Conservation (phyloP, 1,139 yeast genomes). For the Candida gigantensis region DNA sequence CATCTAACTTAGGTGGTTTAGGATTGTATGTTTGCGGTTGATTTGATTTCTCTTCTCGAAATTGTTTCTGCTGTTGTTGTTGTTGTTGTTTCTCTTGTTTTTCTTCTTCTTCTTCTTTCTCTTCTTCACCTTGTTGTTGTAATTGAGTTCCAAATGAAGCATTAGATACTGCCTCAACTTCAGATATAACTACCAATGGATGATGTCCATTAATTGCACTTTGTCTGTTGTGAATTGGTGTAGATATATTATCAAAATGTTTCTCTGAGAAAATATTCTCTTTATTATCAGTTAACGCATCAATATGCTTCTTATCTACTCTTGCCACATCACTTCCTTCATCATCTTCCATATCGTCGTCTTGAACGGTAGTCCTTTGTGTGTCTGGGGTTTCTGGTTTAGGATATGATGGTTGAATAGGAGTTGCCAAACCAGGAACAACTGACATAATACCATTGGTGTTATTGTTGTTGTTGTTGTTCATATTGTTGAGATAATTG, state of each 20-base stretch:
- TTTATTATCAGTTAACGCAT: constrained; percentile 37
- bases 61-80: neutral
- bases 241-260: constrained; percentile 23
- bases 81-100: constrained; percentile 4
- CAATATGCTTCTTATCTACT: constrained; percentile 37
- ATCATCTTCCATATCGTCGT: constrained; percentile 39
- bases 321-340: constrained; percentile 20
- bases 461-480: constrained; percentile 10
- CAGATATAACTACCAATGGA: constrained; percentile 42
- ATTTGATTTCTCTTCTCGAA: neutral
- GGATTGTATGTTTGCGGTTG: constrained; percentile 24
- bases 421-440: constrained; percentile 33
- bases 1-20: constrained; percentile 37
- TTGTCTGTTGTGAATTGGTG: constrained; percentile 26
- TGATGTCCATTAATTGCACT: constrained; percentile 21
- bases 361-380: constrained; percentile 48
- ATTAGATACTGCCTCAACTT: constrained; percentile 27
- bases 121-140: no score
- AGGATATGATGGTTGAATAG: constrained; percentile 32
- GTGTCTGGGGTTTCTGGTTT: constrained; percentile 48
- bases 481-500: no score
- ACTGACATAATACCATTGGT: constrained; percentile 4
- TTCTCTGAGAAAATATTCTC: constrained; percentile 45
- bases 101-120: constrained; percentile 1
- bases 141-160: no score